Evolutionary conservation across 202 grass and related monocot species (phyloP).

Genomic region (Schoenoplectus triqueter): DNA sequence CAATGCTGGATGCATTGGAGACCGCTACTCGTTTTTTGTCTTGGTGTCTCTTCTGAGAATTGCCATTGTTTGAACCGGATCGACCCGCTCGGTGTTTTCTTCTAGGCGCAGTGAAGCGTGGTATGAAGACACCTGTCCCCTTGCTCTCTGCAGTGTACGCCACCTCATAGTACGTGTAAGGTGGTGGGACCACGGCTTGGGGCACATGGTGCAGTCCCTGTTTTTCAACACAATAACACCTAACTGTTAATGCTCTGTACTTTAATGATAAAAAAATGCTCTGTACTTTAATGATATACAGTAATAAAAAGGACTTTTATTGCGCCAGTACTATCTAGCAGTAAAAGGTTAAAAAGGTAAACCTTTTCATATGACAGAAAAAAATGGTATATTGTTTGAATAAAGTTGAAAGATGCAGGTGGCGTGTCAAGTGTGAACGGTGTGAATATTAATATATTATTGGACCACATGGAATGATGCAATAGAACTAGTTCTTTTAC

Average conservation of each 20-base stretch:
- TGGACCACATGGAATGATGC: neutral
- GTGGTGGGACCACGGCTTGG: conserved; percentile 35
- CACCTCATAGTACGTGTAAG: conserved; percentile 33
- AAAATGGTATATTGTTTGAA: neutral
- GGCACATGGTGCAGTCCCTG: conserved; percentile 45
- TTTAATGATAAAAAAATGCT: conserved; percentile 6
- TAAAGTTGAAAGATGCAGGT: neutral
- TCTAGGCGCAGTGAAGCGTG: conserved; percentile 38
- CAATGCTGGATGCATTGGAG: conserved; percentile 20
- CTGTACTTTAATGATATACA: neutral
- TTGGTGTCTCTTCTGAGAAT: conserved; percentile 33
- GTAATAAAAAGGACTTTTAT: neutral
- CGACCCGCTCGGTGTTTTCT: conserved; percentile 36
- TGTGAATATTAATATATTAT: neutral
- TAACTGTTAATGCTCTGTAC: conserved; percentile 22
- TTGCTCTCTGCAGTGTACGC: conserved; percentile 42
- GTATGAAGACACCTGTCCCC: conserved; percentile 58
- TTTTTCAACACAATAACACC: conserved; percentile 23
- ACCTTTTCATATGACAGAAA: neutral
- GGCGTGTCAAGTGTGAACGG: neutral
- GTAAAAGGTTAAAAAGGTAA: neutral
- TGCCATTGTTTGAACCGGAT: conserved; percentile 32
- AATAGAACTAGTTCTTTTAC: neutral
- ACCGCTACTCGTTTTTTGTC: conserved; percentile 29
- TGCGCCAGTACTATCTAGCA: conserved; percentile 1